These are phyloP conservation scores for Thalia dealbata DNA, from an alignment of 176 grass and related monocot species.

Conservation along the genomic window DNA sequence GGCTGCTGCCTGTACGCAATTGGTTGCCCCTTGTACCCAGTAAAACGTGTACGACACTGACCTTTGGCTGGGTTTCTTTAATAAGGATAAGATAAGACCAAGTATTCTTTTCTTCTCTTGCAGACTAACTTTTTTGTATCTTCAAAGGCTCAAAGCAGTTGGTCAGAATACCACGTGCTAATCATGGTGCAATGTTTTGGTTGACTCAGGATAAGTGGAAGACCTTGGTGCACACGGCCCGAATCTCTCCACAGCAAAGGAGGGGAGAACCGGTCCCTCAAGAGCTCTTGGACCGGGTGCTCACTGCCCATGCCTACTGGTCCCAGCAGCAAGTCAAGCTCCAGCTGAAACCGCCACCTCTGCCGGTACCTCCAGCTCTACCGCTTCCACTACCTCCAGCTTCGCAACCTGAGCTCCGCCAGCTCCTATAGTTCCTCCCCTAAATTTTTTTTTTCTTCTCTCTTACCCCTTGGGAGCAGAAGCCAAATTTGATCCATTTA, in stretches of 20 bases:
- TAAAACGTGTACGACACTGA: too few relatives aligned
- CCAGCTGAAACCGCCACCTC: conserved; percentile 54
- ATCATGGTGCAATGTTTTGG: neutral
- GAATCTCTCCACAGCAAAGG: conserved; percentile 89
- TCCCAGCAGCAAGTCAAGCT: conserved; percentile 91
- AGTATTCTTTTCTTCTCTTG: too few relatives aligned
- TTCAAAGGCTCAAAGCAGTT: neutral
- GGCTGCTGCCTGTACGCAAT: neutral
- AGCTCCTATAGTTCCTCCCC: conserved; percentile 31
- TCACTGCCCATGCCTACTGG: conserved; percentile 80
- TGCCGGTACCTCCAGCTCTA: too few relatives aligned
- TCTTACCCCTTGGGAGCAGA: too few relatives aligned
- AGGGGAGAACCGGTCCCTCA: conserved; percentile 92
- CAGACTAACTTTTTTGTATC: too few relatives aligned
- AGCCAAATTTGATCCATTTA: neutral
- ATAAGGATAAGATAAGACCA: too few relatives aligned
- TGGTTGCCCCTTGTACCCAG: too few relatives aligned
- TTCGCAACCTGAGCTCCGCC: conserved; percentile 38
- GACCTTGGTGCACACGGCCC: conserved; percentile 93
- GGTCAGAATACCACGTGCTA: neutral
- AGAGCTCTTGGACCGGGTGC: conserved; percentile 82
- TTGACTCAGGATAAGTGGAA: conserved; percentile 88
- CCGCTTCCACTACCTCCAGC: too few relatives aligned
- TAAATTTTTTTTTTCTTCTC: conserved; percentile 7
- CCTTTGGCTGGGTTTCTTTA: too few relatives aligned